A percentile compares a stretch with the other conserved stretches of the same genome.
These are phyloP conservation scores for Tympanopsis confertula DNA, from an alignment of 2,329 filamentous ascomycete genomes.

Conservation along the genomic window DNA sequence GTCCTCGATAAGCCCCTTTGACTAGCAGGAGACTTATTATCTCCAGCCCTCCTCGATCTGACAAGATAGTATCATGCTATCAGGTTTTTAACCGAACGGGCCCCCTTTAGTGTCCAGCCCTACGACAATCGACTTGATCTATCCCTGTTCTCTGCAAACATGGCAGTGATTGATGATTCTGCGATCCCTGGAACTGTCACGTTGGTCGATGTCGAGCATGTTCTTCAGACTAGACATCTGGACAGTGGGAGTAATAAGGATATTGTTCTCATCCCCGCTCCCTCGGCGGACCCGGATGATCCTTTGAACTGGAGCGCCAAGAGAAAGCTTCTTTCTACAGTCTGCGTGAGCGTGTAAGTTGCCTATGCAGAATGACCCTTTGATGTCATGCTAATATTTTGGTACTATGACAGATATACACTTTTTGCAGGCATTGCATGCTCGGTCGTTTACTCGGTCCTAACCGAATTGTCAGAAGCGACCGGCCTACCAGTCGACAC, in stretches of 20 bases:
- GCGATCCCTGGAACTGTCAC: not conserved
- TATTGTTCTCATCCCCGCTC: slow-evolving; percentile 6
- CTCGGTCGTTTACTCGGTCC: slow-evolving; percentile 17
- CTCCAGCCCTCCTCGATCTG: too few relatives aligned
- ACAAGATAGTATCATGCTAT: too few relatives aligned
- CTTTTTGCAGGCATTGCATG: slow-evolving; percentile 16
- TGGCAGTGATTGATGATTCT: not conserved
- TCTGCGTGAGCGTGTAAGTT: slow-evolving; percentile 25
- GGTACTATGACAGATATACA: slow-evolving; percentile 11
- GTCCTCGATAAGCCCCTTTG: too few relatives aligned
- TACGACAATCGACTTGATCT: too few relatives aligned
- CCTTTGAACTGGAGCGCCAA: slow-evolving; percentile 29
- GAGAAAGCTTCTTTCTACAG: slow-evolving; percentile 27
- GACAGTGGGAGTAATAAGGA: not conserved
- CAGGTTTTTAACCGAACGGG: too few relatives aligned
- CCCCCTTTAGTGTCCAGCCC: too few relatives aligned
- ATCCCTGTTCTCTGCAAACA: too few relatives aligned
- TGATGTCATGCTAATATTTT: slow-evolving; percentile 1
- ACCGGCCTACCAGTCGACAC: slow-evolving; percentile 8
- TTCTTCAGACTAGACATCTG: not conserved
- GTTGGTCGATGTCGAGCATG: not conserved
- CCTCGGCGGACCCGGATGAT: slow-evolving; percentile 30
- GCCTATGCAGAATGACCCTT: not conserved
- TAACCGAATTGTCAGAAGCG: slow-evolving; percentile 6
- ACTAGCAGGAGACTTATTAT: too few relatives aligned